Percentiles rank a stretch among this genome's conserved stretches.
Evolutionary conservation across 1,284 basidiomycete species (phyloP).

Genomic region (Trichosporon asahii): DNA sequence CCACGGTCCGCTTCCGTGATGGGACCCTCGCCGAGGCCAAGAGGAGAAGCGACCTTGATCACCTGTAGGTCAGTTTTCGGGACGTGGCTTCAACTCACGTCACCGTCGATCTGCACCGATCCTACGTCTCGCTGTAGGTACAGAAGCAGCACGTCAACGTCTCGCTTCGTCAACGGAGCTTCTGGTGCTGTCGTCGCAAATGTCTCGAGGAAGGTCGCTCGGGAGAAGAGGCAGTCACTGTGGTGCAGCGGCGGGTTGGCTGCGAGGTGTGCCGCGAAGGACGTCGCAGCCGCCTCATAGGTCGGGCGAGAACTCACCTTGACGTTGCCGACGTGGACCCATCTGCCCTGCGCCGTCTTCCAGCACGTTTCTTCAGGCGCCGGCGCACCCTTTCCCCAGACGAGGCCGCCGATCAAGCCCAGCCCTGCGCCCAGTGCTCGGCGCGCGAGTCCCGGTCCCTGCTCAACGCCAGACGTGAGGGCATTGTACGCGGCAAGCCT

Average conservation of each 20-base stretch:
- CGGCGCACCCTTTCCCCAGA: conserved; percentile 24
- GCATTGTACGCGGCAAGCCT: conserved; percentile 58
- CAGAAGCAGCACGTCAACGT: conserved; percentile 68
- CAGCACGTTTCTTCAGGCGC: conserved; percentile 61
- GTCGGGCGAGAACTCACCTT: conserved; percentile 30
- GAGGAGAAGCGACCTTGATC: conserved; percentile 66
- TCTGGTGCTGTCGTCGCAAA: conserved; percentile 53
- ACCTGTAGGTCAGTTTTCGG: conserved; percentile 55
- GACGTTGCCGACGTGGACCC: conserved; percentile 61
- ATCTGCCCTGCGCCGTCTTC: conserved; percentile 61
- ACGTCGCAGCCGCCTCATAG: conserved; percentile 58
- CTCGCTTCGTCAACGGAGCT: conserved; percentile 26
- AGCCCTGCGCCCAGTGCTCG: conserved; percentile 76
- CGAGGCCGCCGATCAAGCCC: conserved; percentile 62
- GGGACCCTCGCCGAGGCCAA: conserved; percentile 39
- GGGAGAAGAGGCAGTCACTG: conserved; percentile 63
- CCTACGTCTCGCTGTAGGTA: conserved; percentile 73
- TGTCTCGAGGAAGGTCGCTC: conserved; percentile 61
- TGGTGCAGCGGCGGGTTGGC: conserved; percentile 57
- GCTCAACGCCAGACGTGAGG: conserved; percentile 63
- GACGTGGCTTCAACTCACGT: too few relatives aligned
- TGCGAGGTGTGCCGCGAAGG: conserved; percentile 58
- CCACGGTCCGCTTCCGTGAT: conserved; percentile 50
- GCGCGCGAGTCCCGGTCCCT: conserved; percentile 66
- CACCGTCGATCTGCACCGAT: conserved; percentile 62